Base-by-base conservation (phyloP, 2,329 filamentous ascomycete genomes). In the Aspergillus ustus region DNA sequence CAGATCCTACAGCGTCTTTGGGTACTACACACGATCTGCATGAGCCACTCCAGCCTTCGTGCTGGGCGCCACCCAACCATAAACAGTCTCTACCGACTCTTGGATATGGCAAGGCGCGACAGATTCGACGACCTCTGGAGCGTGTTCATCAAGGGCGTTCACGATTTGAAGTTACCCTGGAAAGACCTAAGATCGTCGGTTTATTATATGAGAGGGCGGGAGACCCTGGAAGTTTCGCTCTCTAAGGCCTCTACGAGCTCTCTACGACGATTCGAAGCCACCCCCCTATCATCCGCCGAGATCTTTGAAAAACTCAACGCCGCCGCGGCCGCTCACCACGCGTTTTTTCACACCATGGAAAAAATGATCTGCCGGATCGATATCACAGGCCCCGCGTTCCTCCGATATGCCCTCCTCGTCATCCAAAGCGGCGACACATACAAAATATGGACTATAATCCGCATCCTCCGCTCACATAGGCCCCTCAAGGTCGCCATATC, bases 401-500 rank as follows among this genome's bases (percentile, higher is more conserved):
- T 75, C 19, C 60, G 72, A 19, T 67, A 74, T 34, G 68, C 70
- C 34, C 59, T 79, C 37, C 63, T 66, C 9, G 63, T 75, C 48
- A 75, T 70, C 7, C 66, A 75, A 60, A 70, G 68, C 2, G 74
- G 73, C 7, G 66, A 73, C 55, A 63, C 70, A 13, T 55, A 63
- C 34, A 66, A 55, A 54, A 67, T 70, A 57, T 72, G 67, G 67
- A 71, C 67, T 5, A 48, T 79, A 6, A 64, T 78, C 6, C 71
- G 73, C 29, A 63, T 80, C 7, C 69, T 80, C 9, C 68, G 71
- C 19, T 70, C 68, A 11, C 77, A 80, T 57, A 77, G 70, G 0
- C 74, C 77, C 1, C 67, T 79, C 20, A 77, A 79, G 50, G 63
- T 78, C 8, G 75, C 74, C 19, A 63, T 80, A 5, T 69, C 76